Evolutionary conservation across 163 green algal genomes (phyloP).

Genomic region (Volvox carteri): DNA sequence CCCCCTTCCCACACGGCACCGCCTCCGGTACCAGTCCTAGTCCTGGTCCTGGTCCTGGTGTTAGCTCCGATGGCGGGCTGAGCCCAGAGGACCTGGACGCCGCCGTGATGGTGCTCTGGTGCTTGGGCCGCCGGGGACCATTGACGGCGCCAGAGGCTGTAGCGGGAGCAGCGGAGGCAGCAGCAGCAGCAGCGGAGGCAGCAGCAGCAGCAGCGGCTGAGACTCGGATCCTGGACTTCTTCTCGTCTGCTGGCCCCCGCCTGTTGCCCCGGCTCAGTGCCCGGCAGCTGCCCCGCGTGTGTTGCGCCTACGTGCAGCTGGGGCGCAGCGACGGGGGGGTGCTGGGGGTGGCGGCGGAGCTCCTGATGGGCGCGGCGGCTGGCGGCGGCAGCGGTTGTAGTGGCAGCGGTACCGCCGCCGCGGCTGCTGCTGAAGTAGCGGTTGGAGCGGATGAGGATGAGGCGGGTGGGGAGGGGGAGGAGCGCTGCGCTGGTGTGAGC

Average conservation of each 20-base stretch:
- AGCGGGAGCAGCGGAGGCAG: background rate
- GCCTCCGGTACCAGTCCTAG: background rate
- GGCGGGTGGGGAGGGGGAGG: too few relatives aligned
- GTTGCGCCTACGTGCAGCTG: conserved; percentile 24
- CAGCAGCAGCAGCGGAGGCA: too few relatives aligned
- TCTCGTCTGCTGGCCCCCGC: background rate
- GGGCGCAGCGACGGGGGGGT: conserved; percentile 1
- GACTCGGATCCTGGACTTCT: background rate
- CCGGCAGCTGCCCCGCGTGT: conserved; percentile 42
- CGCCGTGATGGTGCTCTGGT: conserved; percentile 33
- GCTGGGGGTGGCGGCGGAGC: conserved; percentile 1
- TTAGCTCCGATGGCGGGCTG: background rate
- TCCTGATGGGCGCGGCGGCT: background rate
- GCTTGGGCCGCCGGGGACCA: background rate
- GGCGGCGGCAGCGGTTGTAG: background rate
- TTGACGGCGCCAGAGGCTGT: too few relatives aligned
- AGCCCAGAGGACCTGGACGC: conserved; percentile 6
- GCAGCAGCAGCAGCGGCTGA: background rate
- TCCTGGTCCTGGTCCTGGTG: background rate
- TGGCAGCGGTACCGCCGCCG: background rate
- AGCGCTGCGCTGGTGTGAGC: background rate
- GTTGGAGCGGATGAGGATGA: too few relatives aligned
- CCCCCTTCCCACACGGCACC: too few relatives aligned
- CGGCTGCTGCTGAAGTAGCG: background rate
- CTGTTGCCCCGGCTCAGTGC: conserved; percentile 18